Evolutionary conservation across 225 moss, liverwort and hornwort genomes (phyloP).

Genomic region (Sphagnum tenellum): DNA sequence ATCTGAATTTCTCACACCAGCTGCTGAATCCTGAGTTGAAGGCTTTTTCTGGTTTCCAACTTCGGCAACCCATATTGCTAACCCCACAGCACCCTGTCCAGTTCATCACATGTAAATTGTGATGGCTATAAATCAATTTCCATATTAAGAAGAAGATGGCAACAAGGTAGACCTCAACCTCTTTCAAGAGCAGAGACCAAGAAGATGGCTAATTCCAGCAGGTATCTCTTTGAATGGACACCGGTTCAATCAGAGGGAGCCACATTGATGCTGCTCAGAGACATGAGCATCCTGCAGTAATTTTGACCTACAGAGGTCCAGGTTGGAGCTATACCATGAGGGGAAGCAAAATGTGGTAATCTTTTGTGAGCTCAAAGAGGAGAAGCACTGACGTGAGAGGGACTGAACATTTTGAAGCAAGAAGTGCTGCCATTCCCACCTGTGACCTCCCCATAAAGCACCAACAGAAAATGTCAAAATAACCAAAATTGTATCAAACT

Average conservation of each 20-base stretch:
- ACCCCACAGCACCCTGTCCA: conserved; percentile 77
- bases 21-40: conserved; percentile 12
- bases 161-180: neutral
- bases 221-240: neutral
- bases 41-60: conserved; percentile 60
- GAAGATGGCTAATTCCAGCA: no score
- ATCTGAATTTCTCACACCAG: conserved; percentile 6
- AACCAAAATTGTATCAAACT: no score
- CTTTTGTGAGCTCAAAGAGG: conserved; percentile 96
- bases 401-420: conserved; percentile 91
- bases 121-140: neutral
- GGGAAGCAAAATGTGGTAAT: conserved; percentile 87
- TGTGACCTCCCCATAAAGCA: conserved; percentile 9
- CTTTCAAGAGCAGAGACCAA: neutral
- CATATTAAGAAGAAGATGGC: neutral
- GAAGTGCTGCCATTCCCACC: conserved; percentile 96
- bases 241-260: neutral
- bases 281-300: no score
- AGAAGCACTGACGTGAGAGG: conserved; percentile 86
- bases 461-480: neutral
- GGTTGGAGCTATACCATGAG: conserved; percentile 56
- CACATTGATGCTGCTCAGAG: neutral
- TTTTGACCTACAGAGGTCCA: no score
- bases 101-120: neutral
- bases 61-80: conserved; percentile 94